These are phyloP conservation scores for Venturia pyrina DNA, from an alignment of 2,329 filamentous ascomycete species.

Conservation along the genomic window DNA sequence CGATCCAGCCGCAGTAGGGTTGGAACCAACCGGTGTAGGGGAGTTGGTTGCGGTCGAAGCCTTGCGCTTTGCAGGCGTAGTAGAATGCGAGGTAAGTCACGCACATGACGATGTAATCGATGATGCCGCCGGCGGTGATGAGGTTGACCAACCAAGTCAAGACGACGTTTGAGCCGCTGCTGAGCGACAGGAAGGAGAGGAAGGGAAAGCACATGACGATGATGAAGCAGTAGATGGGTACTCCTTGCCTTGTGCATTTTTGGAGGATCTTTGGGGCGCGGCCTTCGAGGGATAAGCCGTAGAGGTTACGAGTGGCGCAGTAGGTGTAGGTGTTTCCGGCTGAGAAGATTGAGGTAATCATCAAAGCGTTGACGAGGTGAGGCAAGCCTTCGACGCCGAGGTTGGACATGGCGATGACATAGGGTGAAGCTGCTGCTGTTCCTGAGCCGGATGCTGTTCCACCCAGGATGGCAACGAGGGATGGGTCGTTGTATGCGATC, in stretches of 20 bases:
- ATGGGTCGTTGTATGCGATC: constrained; percentile 14
- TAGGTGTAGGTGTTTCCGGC: constrained; percentile 41
- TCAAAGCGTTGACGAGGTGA: constrained; percentile 23
- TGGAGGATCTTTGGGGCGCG: constrained; percentile 11
- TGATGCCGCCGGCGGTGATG: constrained; percentile 44
- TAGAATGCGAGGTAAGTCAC: constrained; percentile 38
- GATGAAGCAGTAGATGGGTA: constrained; percentile 12
- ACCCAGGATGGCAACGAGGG: constrained; percentile 15
- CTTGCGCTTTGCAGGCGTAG: constrained; percentile 34
- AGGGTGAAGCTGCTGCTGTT: constrained; percentile 25
- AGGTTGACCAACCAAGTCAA: constrained; percentile 44
- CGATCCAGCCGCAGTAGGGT: constrained; percentile 38
- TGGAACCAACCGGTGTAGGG: constrained; percentile 48
- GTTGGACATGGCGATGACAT: constrained; percentile 35
- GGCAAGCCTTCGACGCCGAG: constrained; percentile 35
- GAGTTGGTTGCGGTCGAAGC: constrained; percentile 36
- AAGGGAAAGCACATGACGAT: constrained; percentile 12
- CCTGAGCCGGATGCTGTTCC: constrained; percentile 16
- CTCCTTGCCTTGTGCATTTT: constrained; percentile 13
- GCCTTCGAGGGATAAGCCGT: constrained; percentile 13
- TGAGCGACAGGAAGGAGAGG: constrained; percentile 41
- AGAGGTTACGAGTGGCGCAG: constrained; percentile 29
- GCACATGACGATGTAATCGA: constrained; percentile 46
- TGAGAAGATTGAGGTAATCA: constrained; percentile 38
- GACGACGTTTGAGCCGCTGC: constrained; percentile 38